These are phyloP conservation scores for Pulveroboletus sp. DNA, from an alignment of 1,284 basidiomycete species.

Conservation along the genomic window DNA sequence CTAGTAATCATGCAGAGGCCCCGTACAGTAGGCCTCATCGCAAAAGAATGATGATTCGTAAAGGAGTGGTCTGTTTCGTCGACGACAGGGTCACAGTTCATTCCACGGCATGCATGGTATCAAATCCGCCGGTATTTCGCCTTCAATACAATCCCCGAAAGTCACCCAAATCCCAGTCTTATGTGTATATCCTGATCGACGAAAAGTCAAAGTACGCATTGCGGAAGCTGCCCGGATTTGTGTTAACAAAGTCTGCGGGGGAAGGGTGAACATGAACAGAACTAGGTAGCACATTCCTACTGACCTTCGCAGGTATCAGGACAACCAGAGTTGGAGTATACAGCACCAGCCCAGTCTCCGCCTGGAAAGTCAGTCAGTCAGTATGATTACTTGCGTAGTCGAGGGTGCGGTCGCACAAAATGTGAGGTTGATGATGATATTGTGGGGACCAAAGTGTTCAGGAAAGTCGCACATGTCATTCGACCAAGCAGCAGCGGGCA, in stretches of 20 bases:
- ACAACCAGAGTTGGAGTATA: constrained; percentile 36
- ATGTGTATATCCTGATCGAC: constrained; percentile 47
- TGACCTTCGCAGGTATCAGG: constrained; percentile 33
- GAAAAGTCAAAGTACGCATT: constrained; percentile 57
- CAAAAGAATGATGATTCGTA: not conserved
- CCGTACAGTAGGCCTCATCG: too few relatives aligned
- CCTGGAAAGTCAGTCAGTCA: constrained; percentile 29
- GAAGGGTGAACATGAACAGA: not conserved
- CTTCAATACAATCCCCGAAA: not conserved
- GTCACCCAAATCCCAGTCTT: constrained; percentile 1
- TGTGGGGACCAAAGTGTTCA: constrained; percentile 36
- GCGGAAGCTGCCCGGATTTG: constrained; percentile 46
- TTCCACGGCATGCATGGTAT: constrained; percentile 13
- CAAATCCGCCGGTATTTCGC: constrained; percentile 9
- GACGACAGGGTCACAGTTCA: not conserved
- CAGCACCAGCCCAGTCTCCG: constrained; percentile 44
- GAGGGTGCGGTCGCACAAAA: constrained; percentile 31
- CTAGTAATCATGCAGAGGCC: not conserved
- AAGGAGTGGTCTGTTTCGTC: not conserved
- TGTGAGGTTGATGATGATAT: constrained; percentile 43
- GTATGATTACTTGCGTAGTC: not conserved
- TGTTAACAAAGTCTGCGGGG: constrained; percentile 29
- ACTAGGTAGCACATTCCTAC: constrained; percentile 10
- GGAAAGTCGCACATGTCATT: constrained; percentile 36
- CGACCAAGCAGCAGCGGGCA: constrained; percentile 39